phyloP scores from a whole-genome alignment of 495 filamentous ascomycete genomes.

The Extremus antarcticus region DNA sequence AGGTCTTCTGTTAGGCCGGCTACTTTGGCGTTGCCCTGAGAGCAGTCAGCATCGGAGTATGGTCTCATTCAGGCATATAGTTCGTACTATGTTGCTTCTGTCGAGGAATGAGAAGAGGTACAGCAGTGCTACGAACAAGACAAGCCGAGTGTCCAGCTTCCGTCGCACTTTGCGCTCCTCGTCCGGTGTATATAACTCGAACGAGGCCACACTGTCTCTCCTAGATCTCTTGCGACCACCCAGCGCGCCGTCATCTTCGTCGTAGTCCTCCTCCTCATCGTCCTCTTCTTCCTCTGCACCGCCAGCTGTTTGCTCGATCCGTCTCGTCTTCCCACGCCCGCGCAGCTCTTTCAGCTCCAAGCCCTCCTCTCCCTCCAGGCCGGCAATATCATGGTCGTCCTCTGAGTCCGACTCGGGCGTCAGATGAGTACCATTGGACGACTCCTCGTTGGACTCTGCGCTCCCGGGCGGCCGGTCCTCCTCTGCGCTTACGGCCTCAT shows the following conservation, averaged over 20 bases:
- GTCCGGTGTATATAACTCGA: slow-evolving; percentile 57
- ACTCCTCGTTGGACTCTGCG: slow-evolving; percentile 6
- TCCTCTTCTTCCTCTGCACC: background rate
- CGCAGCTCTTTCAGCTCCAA: slow-evolving; percentile 9
- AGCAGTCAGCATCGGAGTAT: too few relatives aligned
- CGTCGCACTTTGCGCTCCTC: slow-evolving; percentile 63
- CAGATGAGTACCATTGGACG: background rate
- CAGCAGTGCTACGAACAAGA: slow-evolving; percentile 67
- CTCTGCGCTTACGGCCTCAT: background rate
- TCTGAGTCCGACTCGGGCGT: slow-evolving; percentile 13
- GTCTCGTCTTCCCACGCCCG: background rate
- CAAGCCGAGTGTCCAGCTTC: slow-evolving; percentile 64
- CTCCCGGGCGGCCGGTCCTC: slow-evolving; percentile 8
- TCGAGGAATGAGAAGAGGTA: slow-evolving; percentile 78
- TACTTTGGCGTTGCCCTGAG: slow-evolving; percentile 51
- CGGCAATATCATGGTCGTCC: slow-evolving; percentile 13
- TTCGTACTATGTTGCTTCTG: slow-evolving; percentile 36
- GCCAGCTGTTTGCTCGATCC: background rate
- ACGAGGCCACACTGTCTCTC: slow-evolving; percentile 35
- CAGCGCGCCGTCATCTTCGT: slow-evolving; percentile 3
- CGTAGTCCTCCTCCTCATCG: slow-evolving; percentile 17
- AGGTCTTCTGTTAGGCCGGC: slow-evolving; percentile 62
- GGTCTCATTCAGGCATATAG: too few relatives aligned
- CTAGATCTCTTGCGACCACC: slow-evolving; percentile 12
- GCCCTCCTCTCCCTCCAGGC: slow-evolving; percentile 12